Conservation (phyloP, 1,284 basidiomycete genomes). For the Athelia sp. region DNA sequence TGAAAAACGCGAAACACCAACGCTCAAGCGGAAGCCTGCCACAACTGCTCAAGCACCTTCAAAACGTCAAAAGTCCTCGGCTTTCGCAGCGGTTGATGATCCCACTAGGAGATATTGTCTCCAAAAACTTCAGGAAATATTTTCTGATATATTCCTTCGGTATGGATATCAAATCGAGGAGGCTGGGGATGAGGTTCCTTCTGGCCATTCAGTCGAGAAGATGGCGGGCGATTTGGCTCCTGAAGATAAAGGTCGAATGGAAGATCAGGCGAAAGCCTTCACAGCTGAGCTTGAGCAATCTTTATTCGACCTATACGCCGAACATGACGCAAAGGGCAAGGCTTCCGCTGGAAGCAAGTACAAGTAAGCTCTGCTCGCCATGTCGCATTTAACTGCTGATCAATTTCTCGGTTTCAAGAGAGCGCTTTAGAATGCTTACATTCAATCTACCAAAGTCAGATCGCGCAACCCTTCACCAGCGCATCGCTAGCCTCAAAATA, state of each 20-base stretch:
- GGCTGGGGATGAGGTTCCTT: conserved; percentile 13
- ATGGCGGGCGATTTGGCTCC: conserved; percentile 43
- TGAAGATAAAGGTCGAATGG: conserved; percentile 51
- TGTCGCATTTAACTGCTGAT: conserved; percentile 9
- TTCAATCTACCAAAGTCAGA: conserved; percentile 78
- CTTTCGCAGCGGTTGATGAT: conserved; percentile 48
- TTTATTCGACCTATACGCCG: conserved; percentile 67
- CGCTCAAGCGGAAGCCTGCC: conserved; percentile 40
- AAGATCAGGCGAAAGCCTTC: conserved; percentile 53
- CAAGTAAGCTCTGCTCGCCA: conserved; percentile 51
- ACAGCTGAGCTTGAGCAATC: conserved; percentile 64
- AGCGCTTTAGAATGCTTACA: conserved; percentile 77
- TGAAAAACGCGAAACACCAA: conserved; percentile 16
- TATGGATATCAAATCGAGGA: conserved; percentile 42
- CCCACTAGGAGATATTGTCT: conserved; percentile 72
- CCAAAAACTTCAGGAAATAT: conserved; percentile 64
- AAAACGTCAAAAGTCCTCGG: conserved; percentile 42
- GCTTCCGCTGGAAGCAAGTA: conserved; percentile 68
- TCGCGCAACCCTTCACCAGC: conserved; percentile 67
- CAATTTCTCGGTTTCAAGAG: conserved; percentile 37
- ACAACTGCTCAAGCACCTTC: conserved; percentile 23
- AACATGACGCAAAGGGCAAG: conserved; percentile 71
- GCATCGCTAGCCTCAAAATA: conserved; percentile 64
- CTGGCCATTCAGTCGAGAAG: conserved; percentile 26
- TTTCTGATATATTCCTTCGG: conserved; percentile 61